A percentile compares a stretch with the other conserved stretches of the same genome.
Conservation (phyloP, 495 filamentous ascomycete species). For the Lichina pygmaea region DNA sequence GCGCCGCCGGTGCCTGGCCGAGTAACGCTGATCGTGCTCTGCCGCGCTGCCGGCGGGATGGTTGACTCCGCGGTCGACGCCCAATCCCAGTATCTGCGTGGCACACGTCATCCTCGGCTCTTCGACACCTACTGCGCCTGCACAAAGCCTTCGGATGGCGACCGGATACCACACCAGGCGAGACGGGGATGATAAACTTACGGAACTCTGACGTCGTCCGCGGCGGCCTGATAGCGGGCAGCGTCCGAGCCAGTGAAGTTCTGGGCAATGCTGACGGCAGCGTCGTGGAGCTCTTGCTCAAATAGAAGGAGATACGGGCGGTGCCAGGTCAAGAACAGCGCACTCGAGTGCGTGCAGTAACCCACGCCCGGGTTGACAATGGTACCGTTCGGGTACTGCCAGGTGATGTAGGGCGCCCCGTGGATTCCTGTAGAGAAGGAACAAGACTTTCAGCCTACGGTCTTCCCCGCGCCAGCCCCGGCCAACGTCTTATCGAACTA, state of each 20-base stretch:
- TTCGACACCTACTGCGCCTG: too few relatives aligned
- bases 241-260: neutral
- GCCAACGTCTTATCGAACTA: neutral
- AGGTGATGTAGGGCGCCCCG: neutral
- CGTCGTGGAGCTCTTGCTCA: neutral
- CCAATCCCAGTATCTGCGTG: constrained; percentile 2
- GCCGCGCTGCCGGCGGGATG: neutral
- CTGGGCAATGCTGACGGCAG: neutral
- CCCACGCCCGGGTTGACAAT: neutral
- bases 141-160: too few relatives aligned
- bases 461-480: neutral
- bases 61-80: neutral
- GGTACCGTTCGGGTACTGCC: neutral
- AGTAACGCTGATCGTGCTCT: neutral
- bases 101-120: too few relatives aligned
- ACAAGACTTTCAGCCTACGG: neutral
- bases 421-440: neutral
- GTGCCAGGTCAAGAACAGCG: constrained; percentile 1
- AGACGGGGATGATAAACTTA: neutral
- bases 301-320: neutral
- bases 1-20: neutral
- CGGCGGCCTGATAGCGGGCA: neutral
- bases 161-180: too few relatives aligned
- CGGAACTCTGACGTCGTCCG: neutral
- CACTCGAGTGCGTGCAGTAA: neutral